A percentile compares a stretch with the other conserved stretches of the same genome.
phyloP scores from a whole-genome alignment of 2,329 filamentous ascomycete genomes.

The Pezicula carpinea region DNA sequence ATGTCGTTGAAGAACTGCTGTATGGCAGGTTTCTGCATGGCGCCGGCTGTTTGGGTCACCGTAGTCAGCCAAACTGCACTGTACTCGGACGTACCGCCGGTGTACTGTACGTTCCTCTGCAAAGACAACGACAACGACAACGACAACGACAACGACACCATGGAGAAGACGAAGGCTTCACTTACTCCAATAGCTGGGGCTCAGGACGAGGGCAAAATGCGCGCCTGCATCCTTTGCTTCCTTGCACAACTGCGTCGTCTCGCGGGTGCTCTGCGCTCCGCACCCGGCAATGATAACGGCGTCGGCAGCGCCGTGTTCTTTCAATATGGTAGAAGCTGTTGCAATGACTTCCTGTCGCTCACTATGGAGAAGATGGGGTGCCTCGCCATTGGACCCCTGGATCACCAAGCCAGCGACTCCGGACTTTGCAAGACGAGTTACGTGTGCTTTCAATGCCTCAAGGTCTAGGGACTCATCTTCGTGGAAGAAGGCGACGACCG shows the following conservation, averaged over 20 bases:
- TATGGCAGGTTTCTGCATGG: slow-evolving; percentile 51
- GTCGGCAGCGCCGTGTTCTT: slow-evolving; percentile 47
- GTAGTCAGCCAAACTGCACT: too few relatives aligned
- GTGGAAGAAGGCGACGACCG: slow-evolving; percentile 59
- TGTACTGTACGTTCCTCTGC: too few relatives aligned
- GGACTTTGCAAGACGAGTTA: slow-evolving; percentile 54
- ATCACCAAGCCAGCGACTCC: slow-evolving; percentile 64
- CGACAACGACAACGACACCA: too few relatives aligned
- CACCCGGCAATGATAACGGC: slow-evolving; percentile 66
- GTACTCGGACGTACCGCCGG: too few relatives aligned
- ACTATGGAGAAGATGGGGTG: slow-evolving; percentile 62
- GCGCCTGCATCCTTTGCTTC: slow-evolving; percentile 61
- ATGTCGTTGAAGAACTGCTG: slow-evolving; percentile 56
- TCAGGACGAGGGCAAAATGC: slow-evolving; percentile 63
- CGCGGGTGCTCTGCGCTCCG: slow-evolving; percentile 62
- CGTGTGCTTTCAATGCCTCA: slow-evolving; percentile 45
- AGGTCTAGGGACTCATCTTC: slow-evolving; percentile 50
- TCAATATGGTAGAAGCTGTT: slow-evolving; percentile 55
- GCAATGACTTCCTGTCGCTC: slow-evolving; percentile 60
- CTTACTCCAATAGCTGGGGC: slow-evolving; percentile 58
- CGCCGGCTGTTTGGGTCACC: slow-evolving; percentile 36
- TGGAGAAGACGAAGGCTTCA: too few relatives aligned
- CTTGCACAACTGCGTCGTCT: slow-evolving; percentile 60
- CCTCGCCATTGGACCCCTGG: slow-evolving; percentile 71
- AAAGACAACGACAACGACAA: too few relatives aligned